A percentile compares a stretch with the other conserved stretches of the same genome.
These are phyloP conservation scores for Beta macrorhiza DNA, from an alignment of 179 eudicot species.

Conservation along the genomic window DNA sequence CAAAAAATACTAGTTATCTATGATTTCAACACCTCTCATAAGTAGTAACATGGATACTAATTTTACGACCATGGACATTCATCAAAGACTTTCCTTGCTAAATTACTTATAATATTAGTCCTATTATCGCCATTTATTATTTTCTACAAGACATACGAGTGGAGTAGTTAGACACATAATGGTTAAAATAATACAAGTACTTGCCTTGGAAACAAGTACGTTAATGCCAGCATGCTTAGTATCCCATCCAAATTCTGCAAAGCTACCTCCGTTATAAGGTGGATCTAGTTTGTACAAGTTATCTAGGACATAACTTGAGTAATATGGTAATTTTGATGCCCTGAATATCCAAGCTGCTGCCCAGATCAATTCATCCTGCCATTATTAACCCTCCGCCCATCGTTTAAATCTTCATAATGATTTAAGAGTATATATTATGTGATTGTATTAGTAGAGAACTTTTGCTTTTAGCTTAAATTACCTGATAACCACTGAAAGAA, in stretches of 20 bases:
- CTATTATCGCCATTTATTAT: too few species aligned
- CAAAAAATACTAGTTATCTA: too few species aligned
- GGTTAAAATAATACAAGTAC: constrained; percentile 1
- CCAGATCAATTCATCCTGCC: constrained; percentile 73
- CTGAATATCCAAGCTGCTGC: constrained; percentile 70
- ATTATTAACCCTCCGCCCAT: neutral
- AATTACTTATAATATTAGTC: too few species aligned
- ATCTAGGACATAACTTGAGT: constrained; percentile 40
- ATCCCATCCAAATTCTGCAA: constrained; percentile 72
- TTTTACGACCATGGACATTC: too few species aligned
- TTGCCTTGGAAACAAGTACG: constrained; percentile 56
- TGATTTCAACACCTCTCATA: too few species aligned
- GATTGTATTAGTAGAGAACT: neutral
- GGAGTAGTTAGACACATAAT: neutral
- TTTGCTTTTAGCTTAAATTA: constrained; percentile 9
- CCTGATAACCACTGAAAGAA: constrained; percentile 57
- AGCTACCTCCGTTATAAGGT: constrained; percentile 30
- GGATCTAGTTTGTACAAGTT: constrained; percentile 34
- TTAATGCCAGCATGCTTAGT: constrained; percentile 62
- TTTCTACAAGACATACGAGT: too few species aligned
- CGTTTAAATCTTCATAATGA: neutral
- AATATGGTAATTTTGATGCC: constrained; percentile 45
- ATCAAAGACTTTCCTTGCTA: too few species aligned
- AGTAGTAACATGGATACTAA: too few species aligned
- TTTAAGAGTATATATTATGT: too few species aligned